These are phyloP conservation scores for Mediolabrus comicus DNA, from an alignment of 108 stramenopile species.

Conservation along the genomic window DNA sequence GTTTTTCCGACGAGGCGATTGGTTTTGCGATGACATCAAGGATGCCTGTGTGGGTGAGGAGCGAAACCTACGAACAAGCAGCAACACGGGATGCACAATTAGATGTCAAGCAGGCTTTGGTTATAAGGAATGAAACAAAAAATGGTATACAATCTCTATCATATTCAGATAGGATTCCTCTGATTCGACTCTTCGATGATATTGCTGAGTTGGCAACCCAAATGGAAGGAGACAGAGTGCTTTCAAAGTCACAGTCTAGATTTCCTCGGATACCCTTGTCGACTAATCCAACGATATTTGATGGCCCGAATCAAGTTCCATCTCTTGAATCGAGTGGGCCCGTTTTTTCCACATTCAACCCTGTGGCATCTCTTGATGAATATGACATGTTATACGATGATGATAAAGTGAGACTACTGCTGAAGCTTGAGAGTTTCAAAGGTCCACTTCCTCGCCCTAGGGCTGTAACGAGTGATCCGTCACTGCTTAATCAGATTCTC, in stretches of 20 bases:
- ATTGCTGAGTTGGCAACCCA: constrained; percentile 33
- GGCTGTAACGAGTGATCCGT: constrained; percentile 32
- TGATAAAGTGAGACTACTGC: constrained; percentile 72
- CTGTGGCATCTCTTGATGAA: constrained; percentile 65
- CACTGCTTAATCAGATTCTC: constrained; percentile 70
- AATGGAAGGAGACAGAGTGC: constrained; percentile 61
- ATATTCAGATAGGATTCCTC: constrained; percentile 30
- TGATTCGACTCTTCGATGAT: constrained; percentile 40
- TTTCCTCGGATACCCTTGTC: constrained; percentile 65
- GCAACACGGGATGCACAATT: constrained; percentile 15
- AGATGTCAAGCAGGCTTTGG: constrained; percentile 14
- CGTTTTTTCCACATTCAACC: constrained; percentile 71
- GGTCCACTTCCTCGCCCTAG: constrained; percentile 71
- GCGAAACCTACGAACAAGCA: constrained; percentile 53
- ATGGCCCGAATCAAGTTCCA: constrained; percentile 8
- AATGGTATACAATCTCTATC: constrained; percentile 1
- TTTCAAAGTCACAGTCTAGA: constrained; percentile 32
- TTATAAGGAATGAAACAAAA: not conserved
- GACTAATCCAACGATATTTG: constrained; percentile 54
- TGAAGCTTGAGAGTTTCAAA: constrained; percentile 69
- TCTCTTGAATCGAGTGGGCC: constrained; percentile 4
- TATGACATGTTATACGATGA: constrained; percentile 61
- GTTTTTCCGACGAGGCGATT: constrained; percentile 86
- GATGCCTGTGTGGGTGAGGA: constrained; percentile 57
- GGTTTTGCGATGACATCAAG: constrained; percentile 72